Percentiles rank a stretch among this genome's conserved stretches.
Evolutionary conservation across 805 yeast genomes (phyloP).

Genomic region (Candida sphagnicola): DNA sequence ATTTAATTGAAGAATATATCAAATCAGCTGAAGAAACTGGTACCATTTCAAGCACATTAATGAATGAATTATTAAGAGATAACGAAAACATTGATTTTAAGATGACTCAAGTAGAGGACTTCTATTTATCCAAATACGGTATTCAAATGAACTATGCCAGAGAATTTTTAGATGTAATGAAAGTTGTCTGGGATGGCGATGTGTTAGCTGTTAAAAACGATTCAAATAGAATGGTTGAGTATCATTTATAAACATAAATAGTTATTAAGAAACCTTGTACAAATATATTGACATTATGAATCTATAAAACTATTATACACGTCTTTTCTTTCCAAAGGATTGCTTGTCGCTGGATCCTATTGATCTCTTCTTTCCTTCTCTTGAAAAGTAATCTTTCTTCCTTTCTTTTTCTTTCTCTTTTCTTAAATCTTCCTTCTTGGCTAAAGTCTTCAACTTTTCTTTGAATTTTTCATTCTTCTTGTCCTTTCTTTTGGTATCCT

Average conservation of each 20-base stretch:
- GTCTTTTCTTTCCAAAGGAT: slow-evolving; percentile 33
- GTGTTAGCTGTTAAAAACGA: slow-evolving; percentile 27
- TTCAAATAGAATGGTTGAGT: slow-evolving; percentile 25
- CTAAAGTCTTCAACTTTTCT: slow-evolving; percentile 69
- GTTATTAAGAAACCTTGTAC: not conserved
- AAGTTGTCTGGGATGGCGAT: slow-evolving; percentile 61
- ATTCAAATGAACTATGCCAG: slow-evolving; percentile 61
- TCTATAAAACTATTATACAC: slow-evolving; percentile 13
- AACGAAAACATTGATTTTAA: slow-evolving; percentile 27
- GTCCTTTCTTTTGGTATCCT: slow-evolving; percentile 69
- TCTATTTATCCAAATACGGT: slow-evolving; percentile 51
- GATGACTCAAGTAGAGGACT: slow-evolving; percentile 40
- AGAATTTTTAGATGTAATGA: slow-evolving; percentile 75
- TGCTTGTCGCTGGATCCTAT: slow-evolving; percentile 29
- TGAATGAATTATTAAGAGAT: slow-evolving; percentile 35
- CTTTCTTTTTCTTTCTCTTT: slow-evolving; percentile 75
- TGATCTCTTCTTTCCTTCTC: slow-evolving; percentile 62
- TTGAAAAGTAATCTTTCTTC: slow-evolving; percentile 81
- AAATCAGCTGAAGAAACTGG: slow-evolving; percentile 30
- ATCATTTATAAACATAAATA: slow-evolving; percentile 16
- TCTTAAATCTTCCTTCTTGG: slow-evolving; percentile 68
- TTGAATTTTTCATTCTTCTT: slow-evolving; percentile 75
- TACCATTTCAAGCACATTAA: slow-evolving; percentile 15
- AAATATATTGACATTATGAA: not conserved
- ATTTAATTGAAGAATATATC: slow-evolving; percentile 57